These are phyloP conservation scores for Colletotrichum theobromicola DNA, from an alignment of 2,329 filamentous ascomycete species.

Conservation along the genomic window DNA sequence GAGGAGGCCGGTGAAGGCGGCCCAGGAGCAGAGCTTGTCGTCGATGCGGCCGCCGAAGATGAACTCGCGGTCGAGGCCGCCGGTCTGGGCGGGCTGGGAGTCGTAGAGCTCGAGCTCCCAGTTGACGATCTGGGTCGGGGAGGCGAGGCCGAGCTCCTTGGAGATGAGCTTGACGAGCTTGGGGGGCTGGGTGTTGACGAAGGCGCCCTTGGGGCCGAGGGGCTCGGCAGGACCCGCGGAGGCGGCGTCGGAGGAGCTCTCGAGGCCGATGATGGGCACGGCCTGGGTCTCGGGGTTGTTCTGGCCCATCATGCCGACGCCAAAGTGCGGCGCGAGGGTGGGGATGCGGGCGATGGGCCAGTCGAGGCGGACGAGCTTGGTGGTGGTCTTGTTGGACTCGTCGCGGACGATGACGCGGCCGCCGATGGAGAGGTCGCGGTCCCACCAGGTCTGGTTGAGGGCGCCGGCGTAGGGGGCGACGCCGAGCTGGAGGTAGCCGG, in stretches of 20 bases:
- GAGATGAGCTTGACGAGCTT: conserved; percentile 85
- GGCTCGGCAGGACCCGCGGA: conserved; percentile 36
- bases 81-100: conserved; percentile 80
- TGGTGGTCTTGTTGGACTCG: conserved; percentile 75
- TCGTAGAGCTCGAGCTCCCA: conserved; percentile 98
- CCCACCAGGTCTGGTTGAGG: conserved; percentile 94
- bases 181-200: conserved; percentile 83
- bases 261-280: conserved; percentile 90
- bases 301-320: conserved; percentile 69
- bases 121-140: conserved; percentile 80
- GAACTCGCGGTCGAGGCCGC: conserved; percentile 88
- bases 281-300: conserved; percentile 91
- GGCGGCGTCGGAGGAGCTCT: conserved; percentile 59
- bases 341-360: conserved; percentile 95
- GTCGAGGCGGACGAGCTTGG: conserved; percentile 85
- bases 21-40: conserved; percentile 96
- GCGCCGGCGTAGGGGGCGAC: conserved; percentile 93
- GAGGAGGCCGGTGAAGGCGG: conserved; percentile 83
- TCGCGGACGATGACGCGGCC: conserved; percentile 88
- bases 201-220: conserved; percentile 72
- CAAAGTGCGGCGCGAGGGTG: conserved; percentile 93
- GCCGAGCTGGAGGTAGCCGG: conserved; percentile 87
- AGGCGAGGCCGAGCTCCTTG: conserved; percentile 74
- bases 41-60: conserved; percentile 96
- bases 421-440: conserved; percentile 89